Evolutionary conservation across 2,329 filamentous ascomycete genomes (phyloP), one percentile per base, ranked within the genome.

Genomic region (Hypoxylon sp.): DNA sequence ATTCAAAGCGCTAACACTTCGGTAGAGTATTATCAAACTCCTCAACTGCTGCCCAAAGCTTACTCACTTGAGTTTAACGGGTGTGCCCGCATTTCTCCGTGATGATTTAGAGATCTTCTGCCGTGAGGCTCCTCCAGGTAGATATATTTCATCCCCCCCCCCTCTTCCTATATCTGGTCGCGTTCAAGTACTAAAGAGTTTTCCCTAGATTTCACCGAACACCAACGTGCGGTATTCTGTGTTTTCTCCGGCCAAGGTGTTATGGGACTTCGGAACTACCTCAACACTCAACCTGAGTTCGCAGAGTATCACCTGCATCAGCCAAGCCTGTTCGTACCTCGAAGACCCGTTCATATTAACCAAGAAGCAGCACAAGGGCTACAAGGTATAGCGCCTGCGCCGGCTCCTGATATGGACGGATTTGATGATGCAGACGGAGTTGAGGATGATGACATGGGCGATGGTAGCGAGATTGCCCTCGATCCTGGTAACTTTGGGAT

Each of bases 171-270:
- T 8, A 3, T 60, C 31, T 22, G 17, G 10, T 59, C 19, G 39
- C 22, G 8, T 8, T 22, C 2, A 56, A 19, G 44, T 63, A 54
- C 78, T 82, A 60, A 82, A 67, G 22, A 14, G 5, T n/a, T 14
- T 3, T 37, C 3, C 35, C 6, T 62, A 90, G 96, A 98, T 80
- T 99, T 99, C 78, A 98, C 94, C 17, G 92, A 95, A 51, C 94
- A 98, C 77, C 96, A 99, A 79, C 90, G 96, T 70, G 91, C 95
- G 57, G 94, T 98, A 6, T 99, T 99, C 78, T 99, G 96, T 77
- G 96, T 99, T 59, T 99, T 99, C 80, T 98, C 94, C 1, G 95
- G 96, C 5, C 87, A 88, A 26, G 94, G 94, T 61, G 95, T 99
- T 1, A 84, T 84, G 46, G 88, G 88, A 44, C 88, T 99, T 26